These are phyloP conservation scores for Aspergillus leporis DNA, from an alignment of 495 filamentous ascomycete species.

Conservation along the genomic window DNA sequence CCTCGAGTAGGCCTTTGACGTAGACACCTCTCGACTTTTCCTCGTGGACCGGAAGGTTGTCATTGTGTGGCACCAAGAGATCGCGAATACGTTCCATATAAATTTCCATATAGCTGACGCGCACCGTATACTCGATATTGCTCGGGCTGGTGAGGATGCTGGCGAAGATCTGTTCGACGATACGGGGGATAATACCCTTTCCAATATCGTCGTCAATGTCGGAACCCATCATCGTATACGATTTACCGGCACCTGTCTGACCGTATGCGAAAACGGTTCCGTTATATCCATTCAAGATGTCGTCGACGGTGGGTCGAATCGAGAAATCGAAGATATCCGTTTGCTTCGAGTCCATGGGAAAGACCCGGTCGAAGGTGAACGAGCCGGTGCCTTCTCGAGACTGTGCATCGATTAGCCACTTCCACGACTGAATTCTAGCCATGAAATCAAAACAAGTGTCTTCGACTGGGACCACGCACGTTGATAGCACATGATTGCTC, in stretches of 20 bases:
- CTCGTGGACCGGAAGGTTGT: conserved; percentile 95
- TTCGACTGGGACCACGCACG: conserved; percentile 50
- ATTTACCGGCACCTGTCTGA: conserved; percentile 98
- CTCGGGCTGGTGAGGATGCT: conserved; percentile 87
- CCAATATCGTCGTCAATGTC: conserved; percentile 89
- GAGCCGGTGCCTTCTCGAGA: conserved; percentile 78
- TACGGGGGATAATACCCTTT: conserved; percentile 94
- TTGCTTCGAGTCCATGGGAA: conserved; percentile 87
- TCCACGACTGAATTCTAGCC: background rate
- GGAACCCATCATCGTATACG: conserved; percentile 98
- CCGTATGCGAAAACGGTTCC: conserved; percentile 99
- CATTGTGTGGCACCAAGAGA: conserved; percentile 85
- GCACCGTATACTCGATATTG: conserved; percentile 96
- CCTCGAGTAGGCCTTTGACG: conserved; percentile 91
- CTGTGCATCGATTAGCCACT: conserved; percentile 41
- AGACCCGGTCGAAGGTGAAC: conserved; percentile 98
- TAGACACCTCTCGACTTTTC: conserved; percentile 96
- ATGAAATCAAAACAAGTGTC: background rate
- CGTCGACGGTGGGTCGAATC: conserved; percentile 92
- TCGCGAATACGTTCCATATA: conserved; percentile 99
- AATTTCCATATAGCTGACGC: conserved; percentile 99
- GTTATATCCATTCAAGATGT: conserved; percentile 98
- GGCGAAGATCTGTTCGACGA: conserved; percentile 96
- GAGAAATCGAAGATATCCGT: conserved; percentile 95
- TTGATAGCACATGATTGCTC: conserved; percentile 86